Percentiles rank a stretch among this genome's conserved stretches.
Evolutionary conservation across 73 alveolate species (phyloP).

Genomic region (Paraurostyla sp.): DNA sequence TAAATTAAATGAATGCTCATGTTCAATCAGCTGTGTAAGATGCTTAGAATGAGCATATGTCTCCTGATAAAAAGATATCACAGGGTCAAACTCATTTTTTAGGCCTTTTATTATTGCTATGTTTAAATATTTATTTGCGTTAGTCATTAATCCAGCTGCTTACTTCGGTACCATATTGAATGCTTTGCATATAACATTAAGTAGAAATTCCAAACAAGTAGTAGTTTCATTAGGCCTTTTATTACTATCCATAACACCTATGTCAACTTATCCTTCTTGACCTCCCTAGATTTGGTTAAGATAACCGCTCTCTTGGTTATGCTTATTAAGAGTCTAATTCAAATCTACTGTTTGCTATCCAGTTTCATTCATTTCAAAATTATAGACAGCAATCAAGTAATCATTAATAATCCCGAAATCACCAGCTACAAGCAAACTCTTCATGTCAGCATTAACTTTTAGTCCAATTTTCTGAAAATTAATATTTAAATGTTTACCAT

Average conservation of each 20-base stretch:
- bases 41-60: conserved; percentile 45
- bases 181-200: conserved; percentile 63
- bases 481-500: neutral
- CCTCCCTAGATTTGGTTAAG: conserved; percentile 10
- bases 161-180: conserved; percentile 62
- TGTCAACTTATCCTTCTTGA: conserved; percentile 35
- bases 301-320: conserved; percentile 50
- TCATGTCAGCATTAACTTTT: conserved; percentile 71
- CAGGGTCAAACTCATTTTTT: conserved; percentile 31
- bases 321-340: neutral
- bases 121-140: conserved; percentile 46
- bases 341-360: neutral
- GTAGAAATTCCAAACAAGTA: conserved; percentile 66
- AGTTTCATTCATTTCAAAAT: conserved; percentile 41
- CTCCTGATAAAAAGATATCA: conserved; percentile 18
- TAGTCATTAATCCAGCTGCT: conserved; percentile 68
- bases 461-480: conserved; percentile 56
- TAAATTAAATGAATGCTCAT: conserved; percentile 32
- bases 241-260: conserved; percentile 24
- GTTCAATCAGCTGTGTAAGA: neutral
- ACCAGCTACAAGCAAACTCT: conserved; percentile 74
- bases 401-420: conserved; percentile 65
- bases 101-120: conserved; percentile 42
- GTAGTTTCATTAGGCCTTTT: conserved; percentile 40
- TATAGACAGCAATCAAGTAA: conserved; percentile 13